Conservation (phyloP, 139 green algal genomes). For the Closterium sp. region DNA sequence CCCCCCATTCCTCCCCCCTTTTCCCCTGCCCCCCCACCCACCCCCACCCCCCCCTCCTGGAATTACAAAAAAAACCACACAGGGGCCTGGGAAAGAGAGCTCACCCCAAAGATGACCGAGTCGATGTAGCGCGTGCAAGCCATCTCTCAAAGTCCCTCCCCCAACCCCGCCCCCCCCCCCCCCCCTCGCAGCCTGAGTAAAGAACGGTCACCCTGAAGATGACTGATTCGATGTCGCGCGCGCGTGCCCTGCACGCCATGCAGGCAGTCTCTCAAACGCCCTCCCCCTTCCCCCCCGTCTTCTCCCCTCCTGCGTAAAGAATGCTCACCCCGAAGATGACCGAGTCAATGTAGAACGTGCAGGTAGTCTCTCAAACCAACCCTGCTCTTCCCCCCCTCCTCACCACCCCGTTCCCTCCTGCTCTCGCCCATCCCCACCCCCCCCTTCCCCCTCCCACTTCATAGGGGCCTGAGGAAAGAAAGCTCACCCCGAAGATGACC, state of each 20-base stretch:
- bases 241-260: too few species aligned
- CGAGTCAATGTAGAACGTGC: neutral
- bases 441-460: neutral
- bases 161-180: too few species aligned
- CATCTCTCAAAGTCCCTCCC: neutral
- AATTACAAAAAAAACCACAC: too few species aligned
- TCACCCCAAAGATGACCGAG: too few species aligned
- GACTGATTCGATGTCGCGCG: conserved; percentile 12
- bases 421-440: neutral
- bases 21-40: too few species aligned
- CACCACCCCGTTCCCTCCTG: neutral
- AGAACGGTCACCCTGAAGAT: conserved; percentile 14
- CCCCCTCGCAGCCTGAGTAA: neutral
- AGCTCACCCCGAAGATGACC: conserved; percentile 18
- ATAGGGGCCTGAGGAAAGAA: neutral
- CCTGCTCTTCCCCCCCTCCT: neutral
- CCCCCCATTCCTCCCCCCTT: too few species aligned
- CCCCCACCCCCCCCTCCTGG: too few species aligned
- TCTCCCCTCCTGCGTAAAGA: neutral
- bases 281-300: neutral
- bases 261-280: neutral
- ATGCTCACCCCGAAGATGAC: neutral
- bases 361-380: neutral
- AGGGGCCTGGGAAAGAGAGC: neutral
- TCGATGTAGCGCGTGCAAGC: neutral